Evolutionary conservation across 768 basidiomycete genomes (phyloP).

Genomic region (Kwoniella newhampshirensis): DNA sequence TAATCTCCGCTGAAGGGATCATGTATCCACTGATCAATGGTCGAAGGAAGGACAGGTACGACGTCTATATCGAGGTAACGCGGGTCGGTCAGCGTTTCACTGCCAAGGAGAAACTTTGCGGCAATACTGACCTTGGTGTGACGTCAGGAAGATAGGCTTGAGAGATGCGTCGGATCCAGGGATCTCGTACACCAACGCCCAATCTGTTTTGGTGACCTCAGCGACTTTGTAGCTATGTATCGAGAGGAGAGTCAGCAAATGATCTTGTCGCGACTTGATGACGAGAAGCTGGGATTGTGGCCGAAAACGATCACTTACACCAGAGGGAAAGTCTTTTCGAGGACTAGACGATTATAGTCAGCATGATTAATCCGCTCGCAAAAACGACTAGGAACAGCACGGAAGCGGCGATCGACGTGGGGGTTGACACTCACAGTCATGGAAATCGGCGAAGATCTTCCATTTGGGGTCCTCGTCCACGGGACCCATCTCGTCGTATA

Average conservation of each 20-base stretch:
- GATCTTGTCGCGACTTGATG: background rate
- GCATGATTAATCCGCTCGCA: no score
- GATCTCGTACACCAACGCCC: constrained; percentile 73
- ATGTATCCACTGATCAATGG: constrained; percentile 61
- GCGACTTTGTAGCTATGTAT: constrained; percentile 60
- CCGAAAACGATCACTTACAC: constrained; percentile 25
- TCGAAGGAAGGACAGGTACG: constrained; percentile 65
- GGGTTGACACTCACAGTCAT: constrained; percentile 25
- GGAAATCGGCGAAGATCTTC: constrained; percentile 40
- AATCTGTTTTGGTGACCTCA: constrained; percentile 71
- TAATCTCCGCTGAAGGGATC: constrained; percentile 64
- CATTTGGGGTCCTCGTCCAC: constrained; percentile 41
- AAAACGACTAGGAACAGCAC: no score
- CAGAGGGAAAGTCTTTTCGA: constrained; percentile 51
- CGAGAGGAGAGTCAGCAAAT: no score
- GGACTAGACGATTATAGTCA: constrained; percentile 30
- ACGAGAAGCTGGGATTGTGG: background rate
- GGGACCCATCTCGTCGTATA: constrained; percentile 50
- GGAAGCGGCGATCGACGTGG: no score
- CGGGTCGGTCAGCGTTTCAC: background rate
- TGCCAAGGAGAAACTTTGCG: background rate
- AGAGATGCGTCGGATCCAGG: constrained; percentile 62
- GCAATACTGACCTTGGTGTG: constrained; percentile 34
- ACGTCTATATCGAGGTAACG: constrained; percentile 59
- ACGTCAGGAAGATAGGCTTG: constrained; percentile 65